Evolutionary conservation across 2,329 filamentous ascomycete genomes (phyloP), one percentile per base, ranked within the genome.

Genomic region (Thielaviopsis ethacetica): DNA sequence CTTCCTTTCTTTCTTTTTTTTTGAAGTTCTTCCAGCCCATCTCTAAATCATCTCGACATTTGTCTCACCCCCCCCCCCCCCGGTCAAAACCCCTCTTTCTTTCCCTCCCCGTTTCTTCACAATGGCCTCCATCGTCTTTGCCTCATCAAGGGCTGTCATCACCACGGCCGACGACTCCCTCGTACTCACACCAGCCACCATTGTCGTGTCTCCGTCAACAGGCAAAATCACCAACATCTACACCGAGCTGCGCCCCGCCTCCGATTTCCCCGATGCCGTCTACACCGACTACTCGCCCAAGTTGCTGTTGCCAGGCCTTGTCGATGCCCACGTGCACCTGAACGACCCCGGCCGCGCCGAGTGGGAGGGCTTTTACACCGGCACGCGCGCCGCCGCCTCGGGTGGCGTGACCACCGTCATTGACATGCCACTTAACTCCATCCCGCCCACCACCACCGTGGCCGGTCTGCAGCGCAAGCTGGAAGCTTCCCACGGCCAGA

Each of bases 281-380:
- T 97, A 97, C 71, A 78, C 81, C 64, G 85, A 98, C 75, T 84
- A 95, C 72, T 88, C 86, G 22, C 89, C 91, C 12, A 80, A 85
- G 70, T 78, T 97, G 53, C 76, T 98, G 47, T 78, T 97, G 38
- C 93, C 93, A 0, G 93, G 93, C 21, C 77, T 98, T 30, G 91
- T 98, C 19, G 93, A 98, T 70, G 91, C 93, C 41, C 93, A 98
- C 70, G 93, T 98, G 44, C 93, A 98, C 73, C 81, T 97, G 65
- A 97, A 97, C 68, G 93, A 98, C 73, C 93, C 93, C 0, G 93
- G 93, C 50, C 82, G 93, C 60, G 96, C 91, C 57, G 91, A 96
- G 79, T 97, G 93, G 93, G 93, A 98, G 69, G 93, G 93, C 12
- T 98, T 98, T 76, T 87, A 85, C 75, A 96, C 91, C 0, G 93